Percentiles rank a stretch among this genome's conserved stretches.
Conservation (phyloP, 306 rosid species). For the Trifolium fragiferum region DNA sequence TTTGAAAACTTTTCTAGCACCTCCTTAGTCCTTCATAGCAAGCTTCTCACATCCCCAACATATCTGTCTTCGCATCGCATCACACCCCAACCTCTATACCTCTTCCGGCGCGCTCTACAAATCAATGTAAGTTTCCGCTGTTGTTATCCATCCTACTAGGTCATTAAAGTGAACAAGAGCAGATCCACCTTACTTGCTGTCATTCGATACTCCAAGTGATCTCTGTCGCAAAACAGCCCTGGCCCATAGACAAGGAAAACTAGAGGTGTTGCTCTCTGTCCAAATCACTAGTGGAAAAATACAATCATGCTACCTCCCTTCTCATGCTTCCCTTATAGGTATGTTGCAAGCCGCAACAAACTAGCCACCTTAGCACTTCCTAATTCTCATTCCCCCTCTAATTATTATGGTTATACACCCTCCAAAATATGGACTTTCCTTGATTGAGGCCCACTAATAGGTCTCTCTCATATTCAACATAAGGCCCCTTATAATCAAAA, state of each 20-base stretch:
- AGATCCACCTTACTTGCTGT: background rate
- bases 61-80: background rate
- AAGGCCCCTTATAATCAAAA: background rate
- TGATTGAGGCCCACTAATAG: background rate
- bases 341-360: background rate
- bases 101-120: background rate
- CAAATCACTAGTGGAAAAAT: background rate
- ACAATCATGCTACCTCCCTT: background rate
- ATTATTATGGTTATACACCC: background rate
- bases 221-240: background rate
- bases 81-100: background rate
- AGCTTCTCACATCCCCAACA: background rate
- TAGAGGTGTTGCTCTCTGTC: background rate
- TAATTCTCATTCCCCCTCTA: background rate
- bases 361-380: background rate
- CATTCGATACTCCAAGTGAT: background rate
- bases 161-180: background rate
- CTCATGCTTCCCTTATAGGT: background rate
- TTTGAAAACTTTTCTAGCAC: background rate
- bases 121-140: background rate
- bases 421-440: background rate
- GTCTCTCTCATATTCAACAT: background rate
- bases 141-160: background rate
- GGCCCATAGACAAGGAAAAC: background rate
- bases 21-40: background rate